These are phyloP conservation scores for Ophiostoma himal-ulmi DNA, from an alignment of 2,329 filamentous ascomycete genomes.

Conservation along the genomic window DNA sequence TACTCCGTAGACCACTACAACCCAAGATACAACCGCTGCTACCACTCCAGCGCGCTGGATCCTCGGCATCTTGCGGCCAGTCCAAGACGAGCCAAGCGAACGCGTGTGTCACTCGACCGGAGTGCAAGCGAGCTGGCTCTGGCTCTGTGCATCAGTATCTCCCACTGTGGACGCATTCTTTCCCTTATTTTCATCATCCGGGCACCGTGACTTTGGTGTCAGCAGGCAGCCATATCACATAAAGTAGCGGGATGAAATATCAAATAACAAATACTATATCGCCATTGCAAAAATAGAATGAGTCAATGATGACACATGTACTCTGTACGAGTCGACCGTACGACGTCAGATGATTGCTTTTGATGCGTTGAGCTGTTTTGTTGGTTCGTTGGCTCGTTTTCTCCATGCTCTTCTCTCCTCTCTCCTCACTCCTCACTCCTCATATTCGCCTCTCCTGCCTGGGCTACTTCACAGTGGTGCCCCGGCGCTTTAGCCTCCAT, in stretches of 20 bases:
- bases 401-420: neutral
- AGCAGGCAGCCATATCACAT: neutral
- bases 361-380: too few species aligned
- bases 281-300: neutral
- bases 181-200: neutral
- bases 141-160: neutral
- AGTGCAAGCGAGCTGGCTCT: neutral
- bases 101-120: conserved; percentile 19
- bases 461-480: too few species aligned
- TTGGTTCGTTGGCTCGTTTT: neutral
- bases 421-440: too few species aligned
- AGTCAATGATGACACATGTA: neutral
- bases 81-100: conserved; percentile 23
- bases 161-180: neutral
- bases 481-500: too few species aligned
- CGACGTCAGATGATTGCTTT: neutral
- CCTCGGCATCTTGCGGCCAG: neutral
- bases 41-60: neutral
- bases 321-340: neutral
- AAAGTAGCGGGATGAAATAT: too few species aligned
- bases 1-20: neutral
- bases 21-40: neutral
- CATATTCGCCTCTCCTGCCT: too few species aligned
- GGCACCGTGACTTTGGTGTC: neutral
- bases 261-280: neutral